Conservation (phyloP, 768 basidiomycete genomes). For the Russula dissimulans region DNA sequence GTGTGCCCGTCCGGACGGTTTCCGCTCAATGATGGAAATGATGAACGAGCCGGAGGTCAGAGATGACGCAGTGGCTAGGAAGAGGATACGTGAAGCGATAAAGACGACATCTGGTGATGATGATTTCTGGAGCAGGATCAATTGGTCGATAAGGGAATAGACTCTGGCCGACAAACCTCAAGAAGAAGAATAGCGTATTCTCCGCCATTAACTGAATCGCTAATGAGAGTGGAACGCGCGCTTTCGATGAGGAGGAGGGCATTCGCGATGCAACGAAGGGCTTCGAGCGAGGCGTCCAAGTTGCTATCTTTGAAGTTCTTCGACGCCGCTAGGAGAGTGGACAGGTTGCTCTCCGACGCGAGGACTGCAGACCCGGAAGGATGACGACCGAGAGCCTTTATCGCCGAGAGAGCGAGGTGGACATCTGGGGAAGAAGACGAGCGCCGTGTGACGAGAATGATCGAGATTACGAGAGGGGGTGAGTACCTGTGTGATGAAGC, state of each 20-base stretch:
- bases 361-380: conserved; percentile 59
- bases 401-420: conserved; percentile 51
- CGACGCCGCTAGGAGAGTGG: conserved; percentile 44
- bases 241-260: conserved; percentile 59
- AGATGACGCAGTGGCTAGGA: conserved; percentile 54
- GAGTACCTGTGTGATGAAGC: conserved; percentile 11
- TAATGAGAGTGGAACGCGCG: conserved; percentile 49
- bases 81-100: conserved; percentile 67
- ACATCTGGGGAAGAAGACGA: conserved; percentile 41
- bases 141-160: background rate
- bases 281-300: conserved; percentile 53
- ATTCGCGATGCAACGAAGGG: conserved; percentile 72
- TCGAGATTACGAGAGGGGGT: background rate
- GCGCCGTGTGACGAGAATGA: background rate
- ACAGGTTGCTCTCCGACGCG: conserved; percentile 45
- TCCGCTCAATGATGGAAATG: conserved; percentile 54
- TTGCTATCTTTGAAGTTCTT: conserved; percentile 44
- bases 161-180: conserved; percentile 36
- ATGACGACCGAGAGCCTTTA: conserved; percentile 70
- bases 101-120: conserved; percentile 55
- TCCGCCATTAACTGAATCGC: conserved; percentile 55
- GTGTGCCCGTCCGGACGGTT: conserved; percentile 37
- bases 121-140: conserved; percentile 42
- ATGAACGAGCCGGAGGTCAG: conserved; percentile 39
- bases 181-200: conserved; percentile 45